phyloP scores from a whole-genome alignment of 305 asterid genomes.

The Coffea humblotiana region DNA sequence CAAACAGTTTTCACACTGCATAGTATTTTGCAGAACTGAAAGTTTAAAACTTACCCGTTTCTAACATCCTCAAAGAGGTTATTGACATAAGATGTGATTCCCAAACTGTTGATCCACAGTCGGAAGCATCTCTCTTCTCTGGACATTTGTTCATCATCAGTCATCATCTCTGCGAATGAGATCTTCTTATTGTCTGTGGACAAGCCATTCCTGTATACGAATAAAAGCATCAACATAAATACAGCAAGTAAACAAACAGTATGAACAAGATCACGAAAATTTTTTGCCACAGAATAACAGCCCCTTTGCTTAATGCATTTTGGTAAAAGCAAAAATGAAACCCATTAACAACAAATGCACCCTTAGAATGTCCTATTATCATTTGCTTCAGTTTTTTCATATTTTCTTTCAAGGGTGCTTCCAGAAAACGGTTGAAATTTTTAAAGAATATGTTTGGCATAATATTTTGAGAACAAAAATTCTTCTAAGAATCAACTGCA shows the following conservation, averaged over 20 bases:
- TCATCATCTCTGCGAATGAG: constrained; percentile 91
- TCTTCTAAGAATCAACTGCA: background rate
- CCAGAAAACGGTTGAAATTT: background rate
- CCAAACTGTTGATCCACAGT: constrained; percentile 95
- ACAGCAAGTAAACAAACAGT: background rate
- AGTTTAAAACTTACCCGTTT: constrained; percentile 66
- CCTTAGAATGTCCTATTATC: background rate
- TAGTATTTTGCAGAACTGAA: background rate
- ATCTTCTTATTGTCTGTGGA: constrained; percentile 80
- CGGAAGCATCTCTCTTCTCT: constrained; percentile 98
- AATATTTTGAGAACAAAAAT: background rate
- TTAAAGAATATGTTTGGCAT: background rate
- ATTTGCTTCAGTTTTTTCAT: background rate
- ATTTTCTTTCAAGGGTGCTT: no score
- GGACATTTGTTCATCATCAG: constrained; percentile 83
- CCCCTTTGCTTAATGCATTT: background rate
- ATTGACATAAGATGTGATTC: constrained; percentile 71
- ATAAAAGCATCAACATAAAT: background rate
- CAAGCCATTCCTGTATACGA: constrained; percentile 75
- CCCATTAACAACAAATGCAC: background rate
- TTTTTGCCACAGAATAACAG: background rate
- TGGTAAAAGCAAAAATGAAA: background rate
- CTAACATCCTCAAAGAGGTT: constrained; percentile 95
- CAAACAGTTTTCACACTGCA: background rate
- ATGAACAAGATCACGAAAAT: background rate